Conservation (phyloP, 2,329 filamentous ascomycete genomes). For the Orbilia ellipsospora region DNA sequence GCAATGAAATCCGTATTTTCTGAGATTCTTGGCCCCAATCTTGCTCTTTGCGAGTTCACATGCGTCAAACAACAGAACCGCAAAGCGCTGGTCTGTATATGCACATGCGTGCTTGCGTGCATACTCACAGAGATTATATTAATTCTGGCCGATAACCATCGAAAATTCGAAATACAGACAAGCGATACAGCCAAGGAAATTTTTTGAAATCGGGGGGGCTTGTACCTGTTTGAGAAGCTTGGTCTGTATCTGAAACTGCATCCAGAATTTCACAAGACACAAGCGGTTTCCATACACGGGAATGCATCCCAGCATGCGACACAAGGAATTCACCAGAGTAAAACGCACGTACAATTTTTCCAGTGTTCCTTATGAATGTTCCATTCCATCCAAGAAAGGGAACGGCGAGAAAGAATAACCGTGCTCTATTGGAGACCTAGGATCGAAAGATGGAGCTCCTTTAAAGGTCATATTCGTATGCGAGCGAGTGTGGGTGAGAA, state of each 20-base stretch:
- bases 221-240: not conserved
- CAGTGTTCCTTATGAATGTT: not conserved
- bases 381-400: not conserved
- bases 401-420: too few relatives aligned
- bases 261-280: constrained; percentile 50
- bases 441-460: not conserved
- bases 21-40: too few relatives aligned
- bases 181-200: not conserved
- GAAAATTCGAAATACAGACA: too few relatives aligned
- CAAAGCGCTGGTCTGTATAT: too few relatives aligned
- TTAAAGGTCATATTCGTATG: not conserved
- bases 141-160: too few relatives aligned
- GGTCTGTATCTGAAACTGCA: constrained; percentile 51
- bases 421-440: too few relatives aligned
- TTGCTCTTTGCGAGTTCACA: too few relatives aligned
- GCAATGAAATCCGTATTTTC: too few relatives aligned
- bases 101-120: too few relatives aligned
- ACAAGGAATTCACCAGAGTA: constrained; percentile 25
- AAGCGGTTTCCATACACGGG: constrained; percentile 46
- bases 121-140: too few relatives aligned
- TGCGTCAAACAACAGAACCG: too few relatives aligned
- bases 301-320: constrained; percentile 25
- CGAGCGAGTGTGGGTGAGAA: not conserved
- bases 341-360: not conserved
- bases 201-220: not conserved